Evolutionary conservation across 164 flowering plant species (phyloP).

Genomic region (Sextonia rubra): DNA sequence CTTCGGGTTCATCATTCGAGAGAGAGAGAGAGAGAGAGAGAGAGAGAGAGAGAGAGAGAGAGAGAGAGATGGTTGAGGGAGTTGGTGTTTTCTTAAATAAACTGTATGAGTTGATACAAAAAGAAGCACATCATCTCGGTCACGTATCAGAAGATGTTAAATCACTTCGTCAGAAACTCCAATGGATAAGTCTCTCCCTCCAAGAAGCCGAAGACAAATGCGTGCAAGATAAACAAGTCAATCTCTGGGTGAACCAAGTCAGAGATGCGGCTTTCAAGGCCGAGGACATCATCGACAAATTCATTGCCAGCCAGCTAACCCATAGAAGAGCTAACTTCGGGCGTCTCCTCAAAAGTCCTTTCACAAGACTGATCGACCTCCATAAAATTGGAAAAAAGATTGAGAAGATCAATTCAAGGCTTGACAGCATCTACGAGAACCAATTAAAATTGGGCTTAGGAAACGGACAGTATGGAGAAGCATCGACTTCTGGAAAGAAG

Average conservation of each 20-base stretch:
- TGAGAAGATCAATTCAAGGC: not conserved
- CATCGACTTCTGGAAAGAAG: not conserved
- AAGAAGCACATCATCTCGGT: too few relatives aligned
- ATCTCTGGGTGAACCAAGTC: constrained; percentile 2
- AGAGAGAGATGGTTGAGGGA: too few relatives aligned
- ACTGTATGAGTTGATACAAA: too few relatives aligned
- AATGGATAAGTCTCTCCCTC: constrained; percentile 2
- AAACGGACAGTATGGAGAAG: not conserved
- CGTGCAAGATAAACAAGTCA: not conserved
- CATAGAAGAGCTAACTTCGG: not conserved
- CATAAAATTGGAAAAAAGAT: constrained; percentile 1
- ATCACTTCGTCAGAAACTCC: not conserved
- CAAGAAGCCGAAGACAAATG: not conserved
- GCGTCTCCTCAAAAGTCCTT: not conserved
- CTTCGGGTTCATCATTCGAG: not conserved
- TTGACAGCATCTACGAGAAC: not conserved
- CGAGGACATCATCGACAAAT: constrained; percentile 1
- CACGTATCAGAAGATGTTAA: not conserved
- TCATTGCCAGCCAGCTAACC: not conserved
- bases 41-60: not conserved
- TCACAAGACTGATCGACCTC: too few relatives aligned
- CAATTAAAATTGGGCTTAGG: not conserved
- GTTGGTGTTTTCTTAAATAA: too few relatives aligned
- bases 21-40: not conserved
- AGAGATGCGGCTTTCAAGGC: constrained; percentile 1